Base-by-base conservation (phyloP, 129 eudicot genomes). In the Artemisia argyi region DNA sequence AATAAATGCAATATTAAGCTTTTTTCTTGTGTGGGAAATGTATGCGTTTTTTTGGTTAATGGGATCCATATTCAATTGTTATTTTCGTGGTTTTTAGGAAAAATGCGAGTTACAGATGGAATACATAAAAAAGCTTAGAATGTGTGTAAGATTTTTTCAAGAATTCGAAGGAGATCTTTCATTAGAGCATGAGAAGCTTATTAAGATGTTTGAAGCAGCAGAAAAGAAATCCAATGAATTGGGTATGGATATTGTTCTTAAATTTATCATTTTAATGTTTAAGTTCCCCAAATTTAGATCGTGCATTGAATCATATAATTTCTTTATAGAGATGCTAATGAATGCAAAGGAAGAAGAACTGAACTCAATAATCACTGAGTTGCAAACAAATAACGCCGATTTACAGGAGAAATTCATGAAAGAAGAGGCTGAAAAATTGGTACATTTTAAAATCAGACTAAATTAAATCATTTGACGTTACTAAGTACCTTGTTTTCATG, bases 381-480 rank as follows among this genome's bases (percentile, higher is more conserved):
- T 91, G 73, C 83, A 87, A 71, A 74, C 58, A 60, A 84, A 80
- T 78, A 60, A 73, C 67, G 66, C 75, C 5, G 72, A 76, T 62
- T 76, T 88, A 63, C 94, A 88, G 71, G 95, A 88, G 66, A 95
- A 80, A 44, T 83, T 81, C 60, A 32, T 73, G 6, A 85, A 86
- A 79, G 97, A 88, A 82, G 94, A 90, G 80, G 59, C 80, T 2
- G 97, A 86, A 64, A 91, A 91, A 79, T 52, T 85, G 93, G 99
- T 95, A 91, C 3, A 90, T 16, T 52, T 61, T 3, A 17, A 63
- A 48, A 51, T 24, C 4, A 22, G 39, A 13, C 69, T 9, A 44
- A 11, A 18, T 49, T 68, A 14, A 68, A 51, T 3, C 57, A 22
- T 32, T 15, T 65, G 26, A 17, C 15, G 46, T 30, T 53, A 39